A percentile compares a stretch with the other conserved stretches of the same genome.
Conservation (phyloP, 148 eudicot species). For the Rhododendron simsii region DNA sequence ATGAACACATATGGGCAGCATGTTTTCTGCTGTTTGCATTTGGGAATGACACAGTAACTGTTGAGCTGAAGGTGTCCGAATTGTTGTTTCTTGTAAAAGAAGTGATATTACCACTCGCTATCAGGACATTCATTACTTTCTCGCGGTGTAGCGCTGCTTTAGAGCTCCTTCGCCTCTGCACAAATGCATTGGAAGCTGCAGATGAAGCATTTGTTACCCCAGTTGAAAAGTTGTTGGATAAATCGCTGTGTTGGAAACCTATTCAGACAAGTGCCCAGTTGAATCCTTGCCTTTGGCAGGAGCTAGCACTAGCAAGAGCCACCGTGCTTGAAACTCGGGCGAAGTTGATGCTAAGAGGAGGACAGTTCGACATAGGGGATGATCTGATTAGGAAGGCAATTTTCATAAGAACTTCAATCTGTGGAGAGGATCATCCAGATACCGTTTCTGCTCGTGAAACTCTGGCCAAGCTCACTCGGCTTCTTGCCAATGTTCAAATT, state of each 20-base stretch:
- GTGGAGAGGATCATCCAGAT: slow-evolving; percentile 94
- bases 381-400: slow-evolving; percentile 88
- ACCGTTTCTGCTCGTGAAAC: slow-evolving; percentile 82
- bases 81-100: slow-evolving; percentile 66
- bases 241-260: slow-evolving; percentile 86
- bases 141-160: slow-evolving; percentile 78
- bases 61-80: slow-evolving; percentile 73
- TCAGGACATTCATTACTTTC: slow-evolving; percentile 63
- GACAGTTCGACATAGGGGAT: slow-evolving; percentile 84
- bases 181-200: slow-evolving; percentile 78
- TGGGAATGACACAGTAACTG: slow-evolving; percentile 66
- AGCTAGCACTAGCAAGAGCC: slow-evolving; percentile 83
- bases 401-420: slow-evolving; percentile 81
- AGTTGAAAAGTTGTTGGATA: slow-evolving; percentile 79
- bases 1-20: slow-evolving; percentile 89
- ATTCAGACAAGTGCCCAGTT: slow-evolving; percentile 81
- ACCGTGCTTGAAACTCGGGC: slow-evolving; percentile 86
- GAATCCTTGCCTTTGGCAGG: slow-evolving; percentile 88
- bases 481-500: slow-evolving; percentile 8
- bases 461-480: slow-evolving; percentile 26
- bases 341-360: slow-evolving; percentile 88
- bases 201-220: slow-evolving; percentile 88
- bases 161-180: slow-evolving; percentile 86
- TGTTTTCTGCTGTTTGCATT: slow-evolving; percentile 79
- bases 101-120: slow-evolving; percentile 71